Base-by-base conservation (phyloP, 192 early-diverging fungal species). In the Glomus cerebriforme region DNA sequence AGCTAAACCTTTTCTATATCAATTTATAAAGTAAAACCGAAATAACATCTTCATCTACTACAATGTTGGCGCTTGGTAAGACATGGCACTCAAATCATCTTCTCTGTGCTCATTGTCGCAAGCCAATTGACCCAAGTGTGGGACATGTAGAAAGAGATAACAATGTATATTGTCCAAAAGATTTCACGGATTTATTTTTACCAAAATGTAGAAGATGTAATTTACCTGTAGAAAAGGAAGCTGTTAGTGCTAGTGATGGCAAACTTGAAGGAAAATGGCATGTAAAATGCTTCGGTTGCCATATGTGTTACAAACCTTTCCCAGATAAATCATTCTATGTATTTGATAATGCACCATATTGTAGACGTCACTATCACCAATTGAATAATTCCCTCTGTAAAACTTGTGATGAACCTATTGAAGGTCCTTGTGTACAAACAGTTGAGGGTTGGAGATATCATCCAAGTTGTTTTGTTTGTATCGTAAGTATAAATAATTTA, bases 351-450 rank as follows among this genome's bases (percentile, higher is more conserved):
- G 85, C 87, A 45, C 96, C 95, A 65, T 94, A 94, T 82, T 96
- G 95, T 83, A 85, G 89, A 70, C 87, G 92, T 35, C 94, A 96
- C 85, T 97, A 95, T 80, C 95, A 97, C 76, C 88, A 92, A 86
- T 83, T 92, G 72, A 96, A 95, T 80, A 90, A 91, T 69, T 95
- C 95, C 27, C 88, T 97, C 34, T 97, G 96, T 80, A 89, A 87
- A 68, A 81, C 83, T 17, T 97, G 94, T 79, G 85, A 86, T 37
- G 83, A 94, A 26, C 95, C 94, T 13, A 97, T 97, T 64, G 93
- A 97, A 83, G 95, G 96, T 31, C 91, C 93, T 1, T 97, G 96
- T 87, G 96, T 94, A 24, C 93, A 95, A 77, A 93, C 96, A 17
- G 84, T 87, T 54, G 95, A 97, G 85, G 90, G 90, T 35, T 88